Evolutionary conservation across 768 basidiomycete genomes (phyloP), one percentile per base, ranked within the genome.

Genomic region (Lentinula guzmanii): DNA sequence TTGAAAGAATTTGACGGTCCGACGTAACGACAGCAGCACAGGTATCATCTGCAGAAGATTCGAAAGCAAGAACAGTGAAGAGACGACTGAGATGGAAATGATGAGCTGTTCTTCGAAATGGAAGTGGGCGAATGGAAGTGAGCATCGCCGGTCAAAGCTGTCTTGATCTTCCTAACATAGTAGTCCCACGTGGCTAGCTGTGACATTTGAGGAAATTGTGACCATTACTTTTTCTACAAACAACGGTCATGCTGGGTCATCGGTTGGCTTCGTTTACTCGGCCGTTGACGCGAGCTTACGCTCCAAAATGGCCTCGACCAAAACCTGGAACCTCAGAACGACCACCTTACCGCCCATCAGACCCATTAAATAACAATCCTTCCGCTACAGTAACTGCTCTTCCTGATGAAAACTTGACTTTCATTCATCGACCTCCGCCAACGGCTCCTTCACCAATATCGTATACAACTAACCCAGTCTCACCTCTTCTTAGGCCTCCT

Each of bases 21-120:
- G 88, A 90, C 18, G 84, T 82, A 39, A 99, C 89, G 54, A 98
- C 79, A 0, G 95, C 90, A 15, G 88, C 93, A 67, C 94, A 96
- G 1, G 94, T 91, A 69, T 98, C 97, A 71, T 99, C 96, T 13
- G 94, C 93, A 11, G 93, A 95, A 1, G 89, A 60, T 42, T 60
- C 59, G 24, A 60, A 52, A 24, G 59, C 48, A n/a, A 60, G 51
- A 28, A 60, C 51, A 52, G 59, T 52, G 48, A 60, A 52, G 15
- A 41, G 37, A 37, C 59, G 59, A 13, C 8, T 52, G n/a, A 50
- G 31, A 18, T 13, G n/a, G 1, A 21, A 34, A 33, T 16, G 5
- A 11, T 18, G n/a, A 18, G 43, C 43, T 5, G 43, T 18, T 16
- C 5, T 16, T 54, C 18, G 34, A 24, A 39, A 41, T 41, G 41